Evolutionary conservation across 1,284 basidiomycete species (phyloP), one percentile per base, ranked within the genome.

Genomic region (Tilletia setariae): DNA sequence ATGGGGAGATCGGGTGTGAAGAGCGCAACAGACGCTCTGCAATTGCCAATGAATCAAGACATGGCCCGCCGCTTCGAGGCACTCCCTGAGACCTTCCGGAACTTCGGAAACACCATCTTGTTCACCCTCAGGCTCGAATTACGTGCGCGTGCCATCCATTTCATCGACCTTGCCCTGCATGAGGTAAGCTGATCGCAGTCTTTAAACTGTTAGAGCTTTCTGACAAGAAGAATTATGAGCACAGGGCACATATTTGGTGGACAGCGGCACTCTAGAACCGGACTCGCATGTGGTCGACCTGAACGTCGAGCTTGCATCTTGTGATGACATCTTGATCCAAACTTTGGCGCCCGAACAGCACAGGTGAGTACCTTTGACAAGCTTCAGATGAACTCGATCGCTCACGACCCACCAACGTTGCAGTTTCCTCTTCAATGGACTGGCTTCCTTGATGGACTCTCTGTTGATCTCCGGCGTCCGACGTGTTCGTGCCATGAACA

Each of bases 121-220:
- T 90, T 92, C 81, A 95, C 92, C 2, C 88, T 98, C 63, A 89
- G 93, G 19, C 87, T 93, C 64, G 95, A 98, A 81, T 85, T 97
- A 53, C 88, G 95, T 1, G 91, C 93, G 80, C 88, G 93, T 56
- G 87, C 89, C 1, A 89, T 94, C 49, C 89, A 91, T 81, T 91
- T 93, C 82, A 85, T 98, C 7, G 87, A 90, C 72, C 88, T 90
- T 13, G 89, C 92, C 0, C 86, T 95, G 73, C 73, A 86, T 76
- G 72, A 72, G 44, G 43, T 65, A 15, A 19, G 64, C 35, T 4
- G 35, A 40, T 40, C 35, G 35, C 6, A 4, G 6, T 11, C 11
- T 4, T 40, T 40, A 11, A 40, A 40, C 35, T 53, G 21, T 53
- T 25, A 7, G 2, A 23, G 35, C 21, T 25, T 53, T 53, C 23